Evolutionary conservation across 1,139 yeast genomes (phyloP), one percentile per base, ranked within the genome.

Genomic region (Candida frijolesensis): DNA sequence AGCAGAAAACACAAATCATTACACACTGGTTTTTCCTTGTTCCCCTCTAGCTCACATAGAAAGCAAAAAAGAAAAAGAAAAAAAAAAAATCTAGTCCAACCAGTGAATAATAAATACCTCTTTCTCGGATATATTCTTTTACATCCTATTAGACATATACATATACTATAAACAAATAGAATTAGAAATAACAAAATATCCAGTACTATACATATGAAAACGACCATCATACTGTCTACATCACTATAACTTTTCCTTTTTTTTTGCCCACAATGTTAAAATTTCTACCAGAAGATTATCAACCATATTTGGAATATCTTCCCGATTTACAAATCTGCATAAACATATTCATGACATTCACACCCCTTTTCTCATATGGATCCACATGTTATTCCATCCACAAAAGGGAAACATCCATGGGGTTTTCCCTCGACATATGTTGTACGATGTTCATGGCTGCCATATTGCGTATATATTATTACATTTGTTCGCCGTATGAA

Each of bases 361-460:
- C 94, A 0, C 97, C 97, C 2, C 64, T 91, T 42, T 80, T 90
- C 53, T 88, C 96, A 7, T 91, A 91, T 62, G 96, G 96, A 1
- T 82, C 95, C 22, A 89, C 97, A 0, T 81, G 91, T 41, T 72
- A 83, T 50, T 78, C 88, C 54, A 89, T 91, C 14, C 78, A 83
- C 58, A 72, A 77, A 46, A 79, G 81, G 42, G 74, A 83, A 62
- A 79, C 91, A 1, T 81, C 94, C 1, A 76, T 80, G 33, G 97
- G 97, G 29, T 90, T 90, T 63, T 85, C 95, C 7, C 75, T 90
- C 19, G 97, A 91, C 66, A 87, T 91, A 12, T 91, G 97, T 68
- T 94, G 92, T 14, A 89, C 96, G 10, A 90, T 91, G 96, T 67
- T 91, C 53, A 76, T 89, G 59, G 87, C 96, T 1, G 82, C 90